Evolutionary conservation across 2,329 filamentous ascomycete genomes (phyloP).

Genomic region (Aspergillus ibericus): DNA sequence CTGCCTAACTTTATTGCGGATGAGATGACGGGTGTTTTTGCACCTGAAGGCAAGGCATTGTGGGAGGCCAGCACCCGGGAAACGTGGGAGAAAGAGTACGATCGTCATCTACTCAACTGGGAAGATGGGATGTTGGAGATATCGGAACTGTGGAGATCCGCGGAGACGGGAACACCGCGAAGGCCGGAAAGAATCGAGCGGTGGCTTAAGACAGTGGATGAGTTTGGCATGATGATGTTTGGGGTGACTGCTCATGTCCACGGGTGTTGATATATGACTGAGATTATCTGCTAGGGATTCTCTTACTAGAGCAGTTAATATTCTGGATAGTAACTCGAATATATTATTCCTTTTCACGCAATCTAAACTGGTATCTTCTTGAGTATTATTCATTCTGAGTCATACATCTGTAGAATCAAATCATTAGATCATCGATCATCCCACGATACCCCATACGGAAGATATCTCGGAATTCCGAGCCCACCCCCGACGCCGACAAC

Average conservation of each 20-base stretch:
- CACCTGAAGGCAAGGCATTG: constrained; percentile 43
- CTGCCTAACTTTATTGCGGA: constrained; percentile 51
- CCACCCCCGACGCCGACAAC: no score
- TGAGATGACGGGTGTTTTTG: constrained; percentile 49
- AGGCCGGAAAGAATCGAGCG: constrained; percentile 45
- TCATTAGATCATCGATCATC: no score
- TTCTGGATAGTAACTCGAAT: no score
- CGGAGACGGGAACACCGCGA: constrained; percentile 30
- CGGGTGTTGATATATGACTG: constrained; percentile 20
- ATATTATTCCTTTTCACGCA: no score
- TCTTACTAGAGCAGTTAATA: no score
- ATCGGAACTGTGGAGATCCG: constrained; percentile 54
- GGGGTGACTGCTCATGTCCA: constrained; percentile 34
- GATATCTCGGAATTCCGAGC: no score
- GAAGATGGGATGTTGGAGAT: constrained; percentile 44
- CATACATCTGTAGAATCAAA: no score
- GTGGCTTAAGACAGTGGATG: constrained; percentile 55
- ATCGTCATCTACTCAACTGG: constrained; percentile 47
- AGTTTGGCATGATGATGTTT: constrained; percentile 57
- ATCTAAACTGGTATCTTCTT: no score
- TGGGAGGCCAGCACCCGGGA: constrained; percentile 45
- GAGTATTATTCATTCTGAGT: no score
- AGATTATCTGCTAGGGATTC: no score
- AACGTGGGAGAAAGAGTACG: constrained; percentile 49
- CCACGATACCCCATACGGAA: no score